Evolutionary conservation across 1,284 basidiomycete species (phyloP).

Genomic region (Puccinia polysora): DNA sequence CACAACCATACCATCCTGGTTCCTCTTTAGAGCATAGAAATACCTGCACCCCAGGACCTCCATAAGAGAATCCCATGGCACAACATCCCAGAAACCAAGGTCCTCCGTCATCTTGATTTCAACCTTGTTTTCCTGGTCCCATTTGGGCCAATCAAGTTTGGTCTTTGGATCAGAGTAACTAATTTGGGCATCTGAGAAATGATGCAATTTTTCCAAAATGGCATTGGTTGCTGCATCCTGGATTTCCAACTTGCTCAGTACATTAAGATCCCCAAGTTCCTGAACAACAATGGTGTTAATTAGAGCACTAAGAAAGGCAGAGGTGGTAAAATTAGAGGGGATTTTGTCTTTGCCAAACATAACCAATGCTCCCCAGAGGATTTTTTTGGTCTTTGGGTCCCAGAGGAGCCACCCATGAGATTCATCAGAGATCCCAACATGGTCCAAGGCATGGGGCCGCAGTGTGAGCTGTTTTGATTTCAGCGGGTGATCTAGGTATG

Average conservation of each 20-base stretch:
- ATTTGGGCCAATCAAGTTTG: background rate
- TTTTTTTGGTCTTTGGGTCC: background rate
- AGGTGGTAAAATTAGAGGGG: background rate
- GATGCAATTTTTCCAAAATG: too few species aligned
- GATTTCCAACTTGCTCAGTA: background rate
- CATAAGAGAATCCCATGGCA: background rate
- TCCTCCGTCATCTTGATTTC: background rate
- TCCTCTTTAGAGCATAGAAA: background rate
- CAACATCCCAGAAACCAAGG: background rate
- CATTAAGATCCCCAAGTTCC: background rate
- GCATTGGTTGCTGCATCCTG: background rate
- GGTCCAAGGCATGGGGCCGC: background rate
- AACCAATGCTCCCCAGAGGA: background rate
- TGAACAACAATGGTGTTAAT: background rate
- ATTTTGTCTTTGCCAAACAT: background rate
- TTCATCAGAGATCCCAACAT: background rate
- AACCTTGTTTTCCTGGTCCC: background rate
- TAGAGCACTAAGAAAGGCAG: background rate
- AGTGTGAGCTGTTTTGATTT: conserved; percentile 1
- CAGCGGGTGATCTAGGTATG: background rate
- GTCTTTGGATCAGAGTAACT: background rate
- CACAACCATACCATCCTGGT: background rate
- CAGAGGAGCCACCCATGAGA: conserved; percentile 15
- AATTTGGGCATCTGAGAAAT: background rate
- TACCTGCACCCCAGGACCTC: conserved; percentile 3